These are phyloP conservation scores for Eimeria necatrix DNA, from an alignment of 169 alveolate genomes.

Conservation along the genomic window DNA sequence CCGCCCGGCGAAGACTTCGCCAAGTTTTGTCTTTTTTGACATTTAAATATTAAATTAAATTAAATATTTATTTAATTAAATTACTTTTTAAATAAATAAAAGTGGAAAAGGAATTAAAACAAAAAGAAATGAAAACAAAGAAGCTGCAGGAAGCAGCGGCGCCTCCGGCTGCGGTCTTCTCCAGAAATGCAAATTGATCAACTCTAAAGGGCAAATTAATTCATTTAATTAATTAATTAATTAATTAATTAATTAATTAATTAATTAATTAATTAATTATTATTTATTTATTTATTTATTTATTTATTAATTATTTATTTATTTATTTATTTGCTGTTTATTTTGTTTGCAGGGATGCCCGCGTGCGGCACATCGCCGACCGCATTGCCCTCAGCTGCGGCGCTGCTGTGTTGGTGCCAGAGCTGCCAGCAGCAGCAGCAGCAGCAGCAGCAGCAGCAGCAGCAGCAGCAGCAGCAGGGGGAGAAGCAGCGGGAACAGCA, in stretches of 20 bases:
- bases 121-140: not conserved
- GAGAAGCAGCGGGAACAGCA: not conserved
- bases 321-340: not conserved
- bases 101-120: no score
- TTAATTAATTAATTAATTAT: no score
- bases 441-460: not conserved
- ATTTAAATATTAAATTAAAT: no score
- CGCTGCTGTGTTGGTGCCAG: not conserved
- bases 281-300: no score
- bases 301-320: no score
- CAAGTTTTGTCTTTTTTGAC: no score
- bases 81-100: no score
- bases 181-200: not conserved
- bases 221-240: not conserved
- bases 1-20: no score
- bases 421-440: not conserved
- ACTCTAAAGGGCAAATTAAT: not conserved
- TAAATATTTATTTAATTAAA: no score
- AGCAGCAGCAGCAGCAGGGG: not conserved
- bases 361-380: conserved; percentile 16
- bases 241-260: no score
- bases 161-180: not conserved
- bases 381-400: conserved; percentile 23
- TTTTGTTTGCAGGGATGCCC: not conserved
- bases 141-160: not conserved